A percentile compares a stretch with the other conserved stretches of the same genome.
These are phyloP conservation scores for Saccharomycopsis hybrid DNA, from an alignment of 1,139 yeast species.

Conservation along the genomic window DNA sequence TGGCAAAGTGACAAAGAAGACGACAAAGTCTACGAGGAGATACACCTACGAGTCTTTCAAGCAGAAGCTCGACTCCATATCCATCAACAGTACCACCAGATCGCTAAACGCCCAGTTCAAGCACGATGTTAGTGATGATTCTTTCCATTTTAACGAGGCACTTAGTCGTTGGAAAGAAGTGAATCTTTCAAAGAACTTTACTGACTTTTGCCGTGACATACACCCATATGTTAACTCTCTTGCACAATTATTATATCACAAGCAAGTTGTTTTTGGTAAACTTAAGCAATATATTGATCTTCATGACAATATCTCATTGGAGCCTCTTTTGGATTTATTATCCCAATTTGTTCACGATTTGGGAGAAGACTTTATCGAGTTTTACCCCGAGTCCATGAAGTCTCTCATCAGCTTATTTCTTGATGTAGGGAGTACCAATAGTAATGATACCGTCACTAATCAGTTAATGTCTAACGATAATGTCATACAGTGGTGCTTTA, in stretches of 20 bases:
- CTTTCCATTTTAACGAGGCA: slow-evolving; percentile 74
- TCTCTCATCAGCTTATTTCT: slow-evolving; percentile 42
- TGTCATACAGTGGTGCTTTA: slow-evolving; percentile 77
- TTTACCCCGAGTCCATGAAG: slow-evolving; percentile 47
- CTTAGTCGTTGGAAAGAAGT: slow-evolving; percentile 85
- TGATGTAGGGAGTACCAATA: slow-evolving; percentile 6
- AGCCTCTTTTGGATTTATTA: slow-evolving; percentile 73
- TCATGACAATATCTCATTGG: slow-evolving; percentile 66
- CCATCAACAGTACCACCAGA: slow-evolving; percentile 35
- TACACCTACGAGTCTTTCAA: slow-evolving; percentile 69
- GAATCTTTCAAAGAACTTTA: slow-evolving; percentile 69
- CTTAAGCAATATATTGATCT: slow-evolving; percentile 44
- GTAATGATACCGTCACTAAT: slow-evolving; percentile 10
- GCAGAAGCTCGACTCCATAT: slow-evolving; percentile 76
- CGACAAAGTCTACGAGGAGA: slow-evolving; percentile 51
- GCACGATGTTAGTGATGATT: slow-evolving; percentile 38
- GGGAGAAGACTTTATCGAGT: slow-evolving; percentile 83
- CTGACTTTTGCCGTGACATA: slow-evolving; percentile 53
- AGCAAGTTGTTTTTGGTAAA: slow-evolving; percentile 49
- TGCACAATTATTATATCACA: slow-evolving; percentile 76
- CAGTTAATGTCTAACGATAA: slow-evolving; percentile 47
- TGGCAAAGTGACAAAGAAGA: slow-evolving; percentile 32
- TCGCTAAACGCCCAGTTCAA: slow-evolving; percentile 18
- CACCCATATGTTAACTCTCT: slow-evolving; percentile 57
- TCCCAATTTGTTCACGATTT: slow-evolving; percentile 88